Conservation (phyloP, 129 eudicot species). For the Lactuca sativa region DNA sequence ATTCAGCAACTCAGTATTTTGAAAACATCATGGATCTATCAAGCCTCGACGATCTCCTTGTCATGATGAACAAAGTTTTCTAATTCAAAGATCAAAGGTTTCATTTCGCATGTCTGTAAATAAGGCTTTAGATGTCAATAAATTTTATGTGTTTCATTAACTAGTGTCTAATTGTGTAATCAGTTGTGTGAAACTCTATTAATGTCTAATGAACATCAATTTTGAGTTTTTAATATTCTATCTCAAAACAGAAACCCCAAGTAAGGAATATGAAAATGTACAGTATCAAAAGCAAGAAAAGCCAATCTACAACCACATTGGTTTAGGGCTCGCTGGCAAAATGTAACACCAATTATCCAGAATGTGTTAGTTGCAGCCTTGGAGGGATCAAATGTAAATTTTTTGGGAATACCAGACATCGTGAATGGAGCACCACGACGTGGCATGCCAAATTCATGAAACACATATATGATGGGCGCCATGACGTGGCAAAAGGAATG, state of each 20-base stretch:
- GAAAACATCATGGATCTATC: slow-evolving; percentile 65
- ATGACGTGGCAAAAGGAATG: no score
- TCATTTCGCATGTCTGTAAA: slow-evolving; percentile 45
- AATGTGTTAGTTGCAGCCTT: no score
- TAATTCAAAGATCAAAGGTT: slow-evolving; percentile 19
- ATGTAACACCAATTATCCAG: no score
- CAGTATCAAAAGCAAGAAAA: slow-evolving; percentile 9
- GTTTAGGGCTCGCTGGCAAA: no score
- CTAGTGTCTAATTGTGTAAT: slow-evolving; percentile 19
- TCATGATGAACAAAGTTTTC: slow-evolving; percentile 45
- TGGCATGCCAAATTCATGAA: no score
- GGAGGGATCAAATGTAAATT: no score
- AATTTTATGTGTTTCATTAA: slow-evolving; percentile 3
- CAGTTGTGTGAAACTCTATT: slow-evolving; percentile 8
- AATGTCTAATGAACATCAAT: slow-evolving; percentile 11
- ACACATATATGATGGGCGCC: no score
- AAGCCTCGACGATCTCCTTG: slow-evolving; percentile 63
- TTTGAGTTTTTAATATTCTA: slow-evolving; percentile 8
- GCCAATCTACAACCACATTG: background rate
- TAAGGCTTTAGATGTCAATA: slow-evolving; percentile 47
- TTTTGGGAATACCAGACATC: no score
- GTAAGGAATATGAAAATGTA: slow-evolving; percentile 20
- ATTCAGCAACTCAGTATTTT: slow-evolving; percentile 41
- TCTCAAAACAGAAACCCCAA: slow-evolving; percentile 1
- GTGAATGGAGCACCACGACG: no score